Conservation (phyloP, 2,329 filamentous ascomycete species). For the Nakataea oryzae region DNA sequence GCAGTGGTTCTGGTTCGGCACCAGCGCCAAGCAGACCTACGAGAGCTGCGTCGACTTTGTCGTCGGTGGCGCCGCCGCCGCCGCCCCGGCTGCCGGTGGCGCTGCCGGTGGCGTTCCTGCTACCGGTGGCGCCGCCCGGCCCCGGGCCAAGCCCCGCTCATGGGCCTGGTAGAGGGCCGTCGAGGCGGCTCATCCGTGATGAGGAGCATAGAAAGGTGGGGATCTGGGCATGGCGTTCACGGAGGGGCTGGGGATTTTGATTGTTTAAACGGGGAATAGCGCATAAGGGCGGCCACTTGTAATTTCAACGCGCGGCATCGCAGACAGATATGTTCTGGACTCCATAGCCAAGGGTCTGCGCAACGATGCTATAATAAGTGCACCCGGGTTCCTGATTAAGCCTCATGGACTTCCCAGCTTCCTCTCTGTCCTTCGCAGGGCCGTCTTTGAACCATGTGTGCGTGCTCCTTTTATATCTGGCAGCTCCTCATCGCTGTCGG, state of each 20-base stretch:
- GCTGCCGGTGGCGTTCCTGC: not conserved
- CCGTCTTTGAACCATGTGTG: too few relatives aligned
- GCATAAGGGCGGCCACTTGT: not conserved
- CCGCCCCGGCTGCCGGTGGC: too few relatives aligned
- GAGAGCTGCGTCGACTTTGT: constrained; percentile 27
- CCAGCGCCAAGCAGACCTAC: constrained; percentile 24
- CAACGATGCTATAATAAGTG: too few relatives aligned
- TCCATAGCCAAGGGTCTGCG: not conserved
- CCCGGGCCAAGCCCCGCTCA: not conserved
- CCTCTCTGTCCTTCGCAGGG: too few relatives aligned
- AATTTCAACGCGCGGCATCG: not conserved
- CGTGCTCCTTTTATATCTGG: too few relatives aligned
- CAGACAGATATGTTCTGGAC: not conserved
- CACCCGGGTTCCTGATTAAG: too few relatives aligned
- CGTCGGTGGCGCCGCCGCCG: not conserved
- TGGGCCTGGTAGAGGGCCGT: not conserved
- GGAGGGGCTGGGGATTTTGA: not conserved
- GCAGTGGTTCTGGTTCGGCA: constrained; percentile 35
- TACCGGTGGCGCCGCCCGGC: not conserved
- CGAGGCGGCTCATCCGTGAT: too few relatives aligned
- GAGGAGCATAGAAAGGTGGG: not conserved
- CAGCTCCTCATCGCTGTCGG: too few relatives aligned
- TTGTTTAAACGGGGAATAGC: not conserved
- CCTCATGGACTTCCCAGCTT: too few relatives aligned
- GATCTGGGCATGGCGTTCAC: not conserved